Percentiles rank a stretch among this genome's conserved stretches.
Evolutionary conservation across 225 moss, liverwort and hornwort genomes (phyloP).

Genomic region (Straminergon stramineum): DNA sequence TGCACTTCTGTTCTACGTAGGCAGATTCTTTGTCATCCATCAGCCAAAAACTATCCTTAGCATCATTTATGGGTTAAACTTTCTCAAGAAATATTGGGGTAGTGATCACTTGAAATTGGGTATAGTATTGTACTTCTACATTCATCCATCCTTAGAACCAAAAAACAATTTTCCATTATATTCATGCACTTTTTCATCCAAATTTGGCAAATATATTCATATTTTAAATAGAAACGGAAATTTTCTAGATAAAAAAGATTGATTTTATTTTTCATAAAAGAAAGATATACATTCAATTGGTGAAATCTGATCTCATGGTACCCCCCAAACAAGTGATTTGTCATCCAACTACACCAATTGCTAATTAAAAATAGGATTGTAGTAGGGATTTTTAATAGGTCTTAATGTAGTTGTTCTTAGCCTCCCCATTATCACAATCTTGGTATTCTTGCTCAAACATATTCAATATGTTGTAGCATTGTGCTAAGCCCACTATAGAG

Average conservation of each 20-base stretch:
- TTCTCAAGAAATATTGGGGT: neutral
- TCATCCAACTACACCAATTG: neutral
- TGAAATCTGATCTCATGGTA: fast-evolving
- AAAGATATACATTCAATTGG: neutral
- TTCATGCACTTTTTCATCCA: neutral
- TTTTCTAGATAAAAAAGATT: fast-evolving
- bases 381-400: neutral
- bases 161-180: neutral
- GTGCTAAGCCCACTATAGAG: fast-evolving
- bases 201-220: neutral
- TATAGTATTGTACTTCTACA: neutral
- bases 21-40: too few species aligned
- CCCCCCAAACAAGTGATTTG: fast-evolving
- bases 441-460: too few species aligned
- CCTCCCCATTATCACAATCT: too few species aligned
- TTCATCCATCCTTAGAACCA: neutral
- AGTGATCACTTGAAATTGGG: neutral
- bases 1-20: too few species aligned
- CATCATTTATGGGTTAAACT: neutral
- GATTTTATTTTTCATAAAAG: fast-evolving
- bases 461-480: fast-evolving
- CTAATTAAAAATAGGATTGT: too few species aligned
- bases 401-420: neutral
- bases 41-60: too few species aligned
- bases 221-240: neutral